Percentiles rank a stretch among this genome's conserved stretches.
Evolutionary conservation across 148 eudicot species (phyloP).

Genomic region (Agrostemma githago): DNA sequence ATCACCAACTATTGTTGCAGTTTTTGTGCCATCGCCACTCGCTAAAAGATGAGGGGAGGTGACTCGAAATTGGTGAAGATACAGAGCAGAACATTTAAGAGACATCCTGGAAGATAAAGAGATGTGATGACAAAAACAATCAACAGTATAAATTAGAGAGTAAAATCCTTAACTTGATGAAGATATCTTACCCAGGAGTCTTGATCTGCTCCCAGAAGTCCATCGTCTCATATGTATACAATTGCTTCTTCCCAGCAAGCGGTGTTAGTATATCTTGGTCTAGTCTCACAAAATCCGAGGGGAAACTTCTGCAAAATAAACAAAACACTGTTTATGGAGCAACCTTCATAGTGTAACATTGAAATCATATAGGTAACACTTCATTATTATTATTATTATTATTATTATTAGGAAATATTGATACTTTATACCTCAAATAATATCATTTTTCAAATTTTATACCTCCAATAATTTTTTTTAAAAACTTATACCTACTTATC

Average conservation of each 20-base stretch:
- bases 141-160: not conserved
- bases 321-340: constrained; percentile 20
- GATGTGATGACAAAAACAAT: not conserved
- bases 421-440: too few species aligned
- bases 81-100: constrained; percentile 58
- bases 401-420: too few species aligned
- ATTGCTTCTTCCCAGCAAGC: constrained; percentile 79
- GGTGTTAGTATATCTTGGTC: constrained; percentile 94
- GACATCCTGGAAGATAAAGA: constrained; percentile 46
- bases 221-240: constrained; percentile 75
- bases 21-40: constrained; percentile 58
- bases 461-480: too few species aligned
- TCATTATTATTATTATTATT: not conserved
- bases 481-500: too few species aligned
- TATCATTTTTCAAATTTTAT: too few species aligned
- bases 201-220: constrained; percentile 97
- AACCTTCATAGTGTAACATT: not conserved
- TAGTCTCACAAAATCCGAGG: constrained; percentile 79
- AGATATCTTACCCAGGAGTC: constrained; percentile 76
- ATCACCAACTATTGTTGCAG: constrained; percentile 53
- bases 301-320: constrained; percentile 55
- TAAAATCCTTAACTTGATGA: constrained; percentile 2
- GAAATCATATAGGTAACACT: not conserved
- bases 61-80: constrained; percentile 54
- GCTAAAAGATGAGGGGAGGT: constrained; percentile 53